Evolutionary conservation across 108 stramenopile species (phyloP).

Genomic region (Nannochloropsis gaditana): DNA sequence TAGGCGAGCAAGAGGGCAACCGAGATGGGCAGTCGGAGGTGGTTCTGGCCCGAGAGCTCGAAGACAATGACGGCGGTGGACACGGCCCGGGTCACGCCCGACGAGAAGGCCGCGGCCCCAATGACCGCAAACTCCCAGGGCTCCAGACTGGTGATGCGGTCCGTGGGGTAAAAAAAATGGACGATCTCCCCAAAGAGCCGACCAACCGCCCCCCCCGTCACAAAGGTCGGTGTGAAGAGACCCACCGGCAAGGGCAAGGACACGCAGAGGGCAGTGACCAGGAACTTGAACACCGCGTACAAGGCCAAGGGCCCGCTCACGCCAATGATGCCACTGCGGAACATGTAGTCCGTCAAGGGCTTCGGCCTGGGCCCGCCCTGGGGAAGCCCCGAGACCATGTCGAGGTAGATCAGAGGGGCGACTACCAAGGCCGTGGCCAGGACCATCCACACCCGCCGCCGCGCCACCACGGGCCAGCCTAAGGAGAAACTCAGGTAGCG

Average conservation of each 20-base stretch:
- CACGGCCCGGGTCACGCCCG: slow-evolving; percentile 48
- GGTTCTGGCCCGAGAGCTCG: slow-evolving; percentile 49
- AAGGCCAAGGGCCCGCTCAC: neutral
- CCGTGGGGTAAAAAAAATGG: neutral
- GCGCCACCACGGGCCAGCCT: neutral
- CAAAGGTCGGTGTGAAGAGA: slow-evolving; percentile 46
- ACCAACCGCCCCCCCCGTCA: slow-evolving; percentile 47
- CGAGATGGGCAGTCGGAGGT: slow-evolving; percentile 51
- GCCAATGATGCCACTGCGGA: slow-evolving; percentile 17
- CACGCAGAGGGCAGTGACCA: slow-evolving; percentile 45
- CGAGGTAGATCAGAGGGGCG: neutral
- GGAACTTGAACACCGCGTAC: slow-evolving; percentile 30
- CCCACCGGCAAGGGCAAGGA: slow-evolving; percentile 49
- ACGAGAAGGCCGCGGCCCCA: slow-evolving; percentile 50
- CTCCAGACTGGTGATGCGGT: slow-evolving; percentile 14
- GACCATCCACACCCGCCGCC: neutral
- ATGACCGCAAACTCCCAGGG: slow-evolving; percentile 55
- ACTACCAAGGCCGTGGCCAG: neutral
- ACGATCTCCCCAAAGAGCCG: slow-evolving; percentile 40
- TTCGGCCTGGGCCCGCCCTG: neutral
- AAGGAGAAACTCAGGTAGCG: slow-evolving; percentile 25
- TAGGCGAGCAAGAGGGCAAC: slow-evolving; percentile 50
- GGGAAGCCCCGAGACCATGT: neutral
- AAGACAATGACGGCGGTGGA: slow-evolving; percentile 52
- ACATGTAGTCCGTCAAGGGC: slow-evolving; percentile 28